phyloP scores from a whole-genome alignment of 768 basidiomycete species.

The Tricholoma bakamatsutake region DNA sequence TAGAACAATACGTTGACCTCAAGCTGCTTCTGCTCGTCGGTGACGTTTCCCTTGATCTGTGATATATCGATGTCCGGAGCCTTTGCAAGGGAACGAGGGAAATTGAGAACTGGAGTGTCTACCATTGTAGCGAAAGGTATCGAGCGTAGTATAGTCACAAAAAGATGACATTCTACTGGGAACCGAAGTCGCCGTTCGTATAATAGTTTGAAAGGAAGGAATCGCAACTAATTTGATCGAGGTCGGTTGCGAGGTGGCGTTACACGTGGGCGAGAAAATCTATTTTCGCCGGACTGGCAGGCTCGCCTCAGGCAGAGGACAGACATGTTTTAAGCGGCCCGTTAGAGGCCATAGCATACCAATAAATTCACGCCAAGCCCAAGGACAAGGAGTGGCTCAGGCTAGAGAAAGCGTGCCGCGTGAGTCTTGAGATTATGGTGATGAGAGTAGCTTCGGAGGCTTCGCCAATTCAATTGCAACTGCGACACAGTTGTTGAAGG shows the following conservation, averaged over 20 bases:
- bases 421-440: too few species aligned
- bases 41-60: conserved; percentile 34
- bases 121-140: conserved; percentile 8
- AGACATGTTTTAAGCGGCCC: background rate
- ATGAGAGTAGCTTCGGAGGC: too few species aligned
- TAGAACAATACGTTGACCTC: conserved; percentile 27
- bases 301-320: conserved; percentile 2
- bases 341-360: background rate
- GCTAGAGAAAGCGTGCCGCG: too few species aligned
- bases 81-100: background rate
- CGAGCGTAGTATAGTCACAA: background rate
- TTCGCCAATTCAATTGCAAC: too few species aligned
- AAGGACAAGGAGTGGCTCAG: too few species aligned
- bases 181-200: background rate
- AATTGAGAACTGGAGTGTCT: background rate
- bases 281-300: conserved; percentile 1
- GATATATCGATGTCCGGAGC: conserved; percentile 21
- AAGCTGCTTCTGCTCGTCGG: conserved; percentile 31
- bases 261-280: background rate
- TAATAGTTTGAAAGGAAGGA: background rate
- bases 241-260: background rate
- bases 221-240: background rate
- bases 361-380: too few species aligned
- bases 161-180: background rate
- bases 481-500: too few species aligned